Percentiles rank a stretch among this genome's conserved stretches.
Evolutionary conservation across 495 filamentous ascomycete genomes (phyloP).

Genomic region (Annulohypoxylon maeteangense): DNA sequence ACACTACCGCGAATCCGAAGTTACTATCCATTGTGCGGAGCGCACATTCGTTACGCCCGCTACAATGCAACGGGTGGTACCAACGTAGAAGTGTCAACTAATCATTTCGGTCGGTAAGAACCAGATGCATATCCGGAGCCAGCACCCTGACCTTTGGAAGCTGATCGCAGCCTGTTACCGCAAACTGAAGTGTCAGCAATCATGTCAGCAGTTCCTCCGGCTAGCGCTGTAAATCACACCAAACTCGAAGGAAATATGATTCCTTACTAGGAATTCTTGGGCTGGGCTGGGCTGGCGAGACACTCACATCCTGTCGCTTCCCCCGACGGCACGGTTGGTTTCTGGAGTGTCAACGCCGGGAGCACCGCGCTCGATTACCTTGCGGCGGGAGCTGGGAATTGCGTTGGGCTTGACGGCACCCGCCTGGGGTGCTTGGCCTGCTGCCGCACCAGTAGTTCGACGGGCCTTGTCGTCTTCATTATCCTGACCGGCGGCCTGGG

Average conservation of each 20-base stretch:
- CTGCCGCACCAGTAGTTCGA: constrained; percentile 67
- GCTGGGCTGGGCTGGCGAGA: constrained; percentile 67
- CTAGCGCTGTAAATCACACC: constrained; percentile 83
- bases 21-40: constrained; percentile 39
- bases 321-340: constrained; percentile 87
- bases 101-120: constrained; percentile 79
- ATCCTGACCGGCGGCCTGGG: constrained; percentile 72
- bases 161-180: constrained; percentile 94
- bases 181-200: constrained; percentile 90
- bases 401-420: constrained; percentile 71
- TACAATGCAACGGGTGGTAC: constrained; percentile 39
- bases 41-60: constrained; percentile 35
- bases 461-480: constrained; percentile 76
- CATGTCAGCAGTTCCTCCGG: constrained; percentile 76
- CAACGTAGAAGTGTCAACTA: constrained; percentile 23
- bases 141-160: constrained; percentile 84
- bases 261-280: constrained; percentile 93
- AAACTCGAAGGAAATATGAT: constrained; percentile 86
- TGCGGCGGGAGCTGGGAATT: constrained; percentile 83
- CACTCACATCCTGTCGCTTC: constrained; percentile 99
- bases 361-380: constrained; percentile 77
- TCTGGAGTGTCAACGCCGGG: constrained; percentile 78
- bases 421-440: constrained; percentile 68
- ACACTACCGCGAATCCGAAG: constrained; percentile 37
- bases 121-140: constrained; percentile 69